phyloP scores from a whole-genome alignment of 495 filamentous ascomycete species.

The Daldinia bambusicola region DNA sequence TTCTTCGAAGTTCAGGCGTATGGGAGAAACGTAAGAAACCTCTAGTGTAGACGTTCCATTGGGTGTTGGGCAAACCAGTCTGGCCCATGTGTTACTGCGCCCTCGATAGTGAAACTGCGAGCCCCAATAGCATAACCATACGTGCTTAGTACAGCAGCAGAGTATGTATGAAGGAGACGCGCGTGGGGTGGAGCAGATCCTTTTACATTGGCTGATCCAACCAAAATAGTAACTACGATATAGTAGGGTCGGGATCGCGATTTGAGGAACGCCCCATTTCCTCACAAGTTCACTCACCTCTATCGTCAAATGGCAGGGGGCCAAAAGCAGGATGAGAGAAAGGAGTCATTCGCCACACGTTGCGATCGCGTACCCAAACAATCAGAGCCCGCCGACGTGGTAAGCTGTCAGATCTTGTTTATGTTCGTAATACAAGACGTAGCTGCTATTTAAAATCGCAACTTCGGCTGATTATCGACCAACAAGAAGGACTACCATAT shows the following conservation, averaged over 20 bases:
- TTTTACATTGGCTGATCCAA: constrained; percentile 35
- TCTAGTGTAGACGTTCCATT: constrained; percentile 20
- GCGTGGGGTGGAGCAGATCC: constrained; percentile 44
- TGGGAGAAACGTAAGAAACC: constrained; percentile 17
- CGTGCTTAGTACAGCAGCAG: background rate
- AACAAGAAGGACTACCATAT: constrained; percentile 3
- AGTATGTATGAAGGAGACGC: constrained; percentile 16
- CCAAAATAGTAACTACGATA: constrained; percentile 25
- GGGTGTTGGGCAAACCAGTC: constrained; percentile 18
- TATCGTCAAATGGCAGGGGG: constrained; percentile 4
- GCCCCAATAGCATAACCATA: constrained; percentile 29
- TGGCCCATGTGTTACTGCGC: constrained; percentile 31
- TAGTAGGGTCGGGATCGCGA: constrained; percentile 32
- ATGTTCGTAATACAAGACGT: constrained; percentile 13
- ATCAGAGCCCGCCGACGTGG: constrained; percentile 25
- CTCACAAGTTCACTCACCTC: constrained; percentile 4
- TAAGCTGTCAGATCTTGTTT: constrained; percentile 22
- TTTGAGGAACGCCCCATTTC: constrained; percentile 27
- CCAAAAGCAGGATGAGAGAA: constrained; percentile 22
- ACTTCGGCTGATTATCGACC: constrained; percentile 13
- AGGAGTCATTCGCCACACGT: constrained; percentile 39
- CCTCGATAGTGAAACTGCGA: constrained; percentile 25
- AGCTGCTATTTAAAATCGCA: background rate
- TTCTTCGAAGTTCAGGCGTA: constrained; percentile 14
- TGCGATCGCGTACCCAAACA: constrained; percentile 23